Percentiles rank a stretch among this genome's conserved stretches.
Evolutionary conservation across 2,329 filamentous ascomycete genomes (phyloP).

Genomic region (Chaetothyriales sp.): DNA sequence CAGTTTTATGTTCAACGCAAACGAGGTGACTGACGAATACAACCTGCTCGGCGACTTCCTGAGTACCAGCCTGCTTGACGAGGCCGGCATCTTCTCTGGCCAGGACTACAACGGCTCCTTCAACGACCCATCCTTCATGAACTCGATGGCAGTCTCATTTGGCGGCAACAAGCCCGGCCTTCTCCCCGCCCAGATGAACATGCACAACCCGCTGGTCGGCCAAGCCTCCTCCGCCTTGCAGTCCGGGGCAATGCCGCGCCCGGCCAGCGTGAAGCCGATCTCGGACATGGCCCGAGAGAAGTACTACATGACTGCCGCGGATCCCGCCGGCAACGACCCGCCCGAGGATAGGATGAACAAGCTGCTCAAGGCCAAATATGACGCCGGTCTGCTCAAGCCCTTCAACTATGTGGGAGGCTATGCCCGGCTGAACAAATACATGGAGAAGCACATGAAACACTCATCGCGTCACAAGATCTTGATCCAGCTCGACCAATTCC

Average conservation of each 20-base stretch:
- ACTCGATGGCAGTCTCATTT: slow-evolving; percentile 26
- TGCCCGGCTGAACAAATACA: slow-evolving; percentile 72
- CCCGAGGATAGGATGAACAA: slow-evolving; percentile 93
- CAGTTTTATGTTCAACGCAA: slow-evolving; percentile 87
- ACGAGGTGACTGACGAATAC: slow-evolving; percentile 91
- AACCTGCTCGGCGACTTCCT: slow-evolving; percentile 94
- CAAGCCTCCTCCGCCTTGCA: slow-evolving; percentile 20
- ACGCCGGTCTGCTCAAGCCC: slow-evolving; percentile 82
- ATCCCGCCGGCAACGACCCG: slow-evolving; percentile 71
- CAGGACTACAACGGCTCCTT: slow-evolving; percentile 51
- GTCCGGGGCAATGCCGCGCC: slow-evolving; percentile 44
- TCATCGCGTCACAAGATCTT: slow-evolving; percentile 80
- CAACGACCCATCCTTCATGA: slow-evolving; percentile 41
- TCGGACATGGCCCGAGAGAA: slow-evolving; percentile 55
- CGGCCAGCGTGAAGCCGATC: slow-evolving; percentile 45
- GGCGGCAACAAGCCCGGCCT: slow-evolving; percentile 20
- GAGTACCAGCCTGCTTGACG: slow-evolving; percentile 78
- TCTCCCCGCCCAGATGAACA: slow-evolving; percentile 24
- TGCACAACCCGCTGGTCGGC: slow-evolving; percentile 25
- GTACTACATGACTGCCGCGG: slow-evolving; percentile 93
- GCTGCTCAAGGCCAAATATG: slow-evolving; percentile 85
- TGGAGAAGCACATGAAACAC: slow-evolving; percentile 73
- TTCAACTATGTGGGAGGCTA: slow-evolving; percentile 99
- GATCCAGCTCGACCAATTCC: slow-evolving; percentile 78
- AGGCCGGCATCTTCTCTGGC: slow-evolving; percentile 47